A percentile compares a stretch with the other conserved stretches of the same genome.
phyloP scores from a whole-genome alignment of 495 filamentous ascomycete species.

The Xylaria acuta region DNA sequence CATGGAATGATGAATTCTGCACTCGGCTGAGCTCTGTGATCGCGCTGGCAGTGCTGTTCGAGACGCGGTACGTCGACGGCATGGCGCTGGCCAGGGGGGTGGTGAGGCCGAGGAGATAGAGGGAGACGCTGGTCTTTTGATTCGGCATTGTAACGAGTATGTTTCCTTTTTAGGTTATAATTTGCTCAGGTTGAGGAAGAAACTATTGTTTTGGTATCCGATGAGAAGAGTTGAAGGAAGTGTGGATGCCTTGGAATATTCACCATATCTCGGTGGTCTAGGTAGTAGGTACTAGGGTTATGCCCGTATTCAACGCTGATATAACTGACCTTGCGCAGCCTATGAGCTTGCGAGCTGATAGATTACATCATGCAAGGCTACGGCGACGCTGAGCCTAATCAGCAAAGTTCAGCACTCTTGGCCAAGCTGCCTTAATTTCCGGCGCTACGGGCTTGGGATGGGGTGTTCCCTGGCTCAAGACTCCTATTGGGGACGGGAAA shows the following conservation, averaged over 20 bases:
- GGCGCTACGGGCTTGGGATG: not conserved
- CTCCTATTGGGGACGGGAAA: not conserved
- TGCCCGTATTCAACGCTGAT: too few species aligned
- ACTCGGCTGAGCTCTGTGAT: not conserved
- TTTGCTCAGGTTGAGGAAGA: not conserved
- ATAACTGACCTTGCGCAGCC: too few species aligned
- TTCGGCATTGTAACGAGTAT: not conserved
- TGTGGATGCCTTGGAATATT: not conserved
- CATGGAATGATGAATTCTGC: not conserved
- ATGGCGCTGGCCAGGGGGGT: not conserved
- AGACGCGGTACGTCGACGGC: not conserved
- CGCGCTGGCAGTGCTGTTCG: not conserved
- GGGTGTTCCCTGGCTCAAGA: not conserved
- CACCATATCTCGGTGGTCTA: too few species aligned
- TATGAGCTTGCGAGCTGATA: not conserved
- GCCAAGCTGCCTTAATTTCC: not conserved
- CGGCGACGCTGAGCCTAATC: not conserved
- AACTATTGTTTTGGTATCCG: not conserved
- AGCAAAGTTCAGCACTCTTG: not conserved
- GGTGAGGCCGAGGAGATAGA: not conserved
- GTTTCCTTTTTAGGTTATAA: not conserved
- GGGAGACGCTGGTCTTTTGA: not conserved
- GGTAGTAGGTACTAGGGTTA: too few species aligned
- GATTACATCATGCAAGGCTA: not conserved
- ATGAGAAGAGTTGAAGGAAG: not conserved